These are phyloP conservation scores for Leishmania turanica DNA, from an alignment of 208 protist genomes.

Conservation along the genomic window DNA sequence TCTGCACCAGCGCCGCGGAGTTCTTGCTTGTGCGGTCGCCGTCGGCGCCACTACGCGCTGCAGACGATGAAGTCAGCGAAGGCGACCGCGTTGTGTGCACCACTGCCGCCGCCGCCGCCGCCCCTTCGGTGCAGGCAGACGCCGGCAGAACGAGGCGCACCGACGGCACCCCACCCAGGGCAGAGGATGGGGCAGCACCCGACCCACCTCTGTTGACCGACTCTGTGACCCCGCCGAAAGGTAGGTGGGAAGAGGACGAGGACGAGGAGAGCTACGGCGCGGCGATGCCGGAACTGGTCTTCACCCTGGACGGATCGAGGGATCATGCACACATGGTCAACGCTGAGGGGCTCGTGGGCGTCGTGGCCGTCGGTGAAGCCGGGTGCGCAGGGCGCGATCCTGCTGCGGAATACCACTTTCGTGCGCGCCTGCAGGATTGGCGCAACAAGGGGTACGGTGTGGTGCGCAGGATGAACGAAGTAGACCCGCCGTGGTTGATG, in stretches of 20 bases:
- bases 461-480: conserved; percentile 25
- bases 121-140: not conserved
- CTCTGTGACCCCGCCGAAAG: not conserved
- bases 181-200: not conserved
- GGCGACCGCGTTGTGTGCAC: not conserved
- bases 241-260: not conserved
- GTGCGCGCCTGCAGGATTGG: not conserved
- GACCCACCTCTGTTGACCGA: not conserved
- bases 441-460: conserved; percentile 8
- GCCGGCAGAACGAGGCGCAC: not conserved
- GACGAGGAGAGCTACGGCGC: not conserved
- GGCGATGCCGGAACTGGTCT: conserved; percentile 1
- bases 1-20: conserved; percentile 14
- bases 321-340: not conserved
- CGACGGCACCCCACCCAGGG: not conserved
- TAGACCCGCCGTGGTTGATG: conserved; percentile 36
- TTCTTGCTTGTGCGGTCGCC: conserved; percentile 11
- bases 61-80: not conserved
- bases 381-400: not conserved
- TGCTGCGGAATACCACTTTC: not conserved
- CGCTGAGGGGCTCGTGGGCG: not conserved
- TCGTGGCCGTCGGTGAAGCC: not conserved
- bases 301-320: not conserved
- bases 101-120: not conserved
- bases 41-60: not conserved